phyloP scores from a whole-genome alignment of 2,329 filamentous ascomycete species.

The Mariannaea sp. region DNA sequence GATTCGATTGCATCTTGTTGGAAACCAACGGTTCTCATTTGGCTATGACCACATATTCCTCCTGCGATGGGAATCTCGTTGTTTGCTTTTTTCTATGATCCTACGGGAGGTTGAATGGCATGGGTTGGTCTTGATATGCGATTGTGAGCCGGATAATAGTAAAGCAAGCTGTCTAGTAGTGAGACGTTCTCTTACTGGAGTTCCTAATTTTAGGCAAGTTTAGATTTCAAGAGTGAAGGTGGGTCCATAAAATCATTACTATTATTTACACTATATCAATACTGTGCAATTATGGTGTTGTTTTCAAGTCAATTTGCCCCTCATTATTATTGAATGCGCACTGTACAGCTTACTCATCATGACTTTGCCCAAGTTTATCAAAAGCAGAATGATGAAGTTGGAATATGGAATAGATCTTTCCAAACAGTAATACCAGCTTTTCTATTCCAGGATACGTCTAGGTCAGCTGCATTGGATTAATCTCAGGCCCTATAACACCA shows the following conservation, averaged over 20 bases:
- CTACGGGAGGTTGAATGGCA: too few species aligned
- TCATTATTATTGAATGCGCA: neutral
- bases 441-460: too few species aligned
- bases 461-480: too few species aligned
- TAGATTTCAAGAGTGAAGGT: neutral
- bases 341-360: constrained; percentile 1
- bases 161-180: neutral
- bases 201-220: constrained; percentile 12
- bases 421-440: too few species aligned
- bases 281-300: neutral
- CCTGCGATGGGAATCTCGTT: neutral
- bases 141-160: neutral
- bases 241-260: neutral
- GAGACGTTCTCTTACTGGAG: neutral
- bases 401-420: too few species aligned
- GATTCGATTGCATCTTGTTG: constrained; percentile 34
- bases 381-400: too few species aligned
- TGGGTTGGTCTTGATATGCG: neutral
- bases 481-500: too few species aligned
- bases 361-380: too few species aligned
- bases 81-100: too few species aligned
- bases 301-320: neutral
- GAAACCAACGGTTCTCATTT: constrained; percentile 27
- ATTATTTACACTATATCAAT: neutral
- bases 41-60: constrained; percentile 32